Conservation (phyloP, 495 filamentous ascomycete species). For the Aspergillus indologenus region DNA sequence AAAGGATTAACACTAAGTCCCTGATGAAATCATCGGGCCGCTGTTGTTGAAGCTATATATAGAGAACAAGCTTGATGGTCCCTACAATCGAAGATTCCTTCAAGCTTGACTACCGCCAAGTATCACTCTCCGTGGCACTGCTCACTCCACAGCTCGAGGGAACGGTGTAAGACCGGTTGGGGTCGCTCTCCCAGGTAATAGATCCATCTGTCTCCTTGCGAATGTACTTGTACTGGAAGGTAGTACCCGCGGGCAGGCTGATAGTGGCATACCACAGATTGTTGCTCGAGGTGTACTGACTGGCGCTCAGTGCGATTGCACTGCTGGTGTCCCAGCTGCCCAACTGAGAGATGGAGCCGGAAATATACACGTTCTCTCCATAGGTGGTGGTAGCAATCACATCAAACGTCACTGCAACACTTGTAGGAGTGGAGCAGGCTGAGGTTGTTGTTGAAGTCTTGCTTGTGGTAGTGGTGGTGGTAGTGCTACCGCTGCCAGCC, state of each 20-base stretch:
- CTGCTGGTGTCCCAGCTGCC: constrained; percentile 54
- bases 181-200: constrained; percentile 62
- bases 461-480: constrained; percentile 25
- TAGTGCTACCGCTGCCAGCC: constrained; percentile 13
- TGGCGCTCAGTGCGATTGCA: constrained; percentile 51
- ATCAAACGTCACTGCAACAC: constrained; percentile 60
- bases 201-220: constrained; percentile 50
- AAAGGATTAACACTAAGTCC: too few species aligned
- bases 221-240: constrained; percentile 69
- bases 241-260: constrained; percentile 47
- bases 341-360: constrained; percentile 52
- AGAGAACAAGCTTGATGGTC: neutral
- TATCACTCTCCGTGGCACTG: constrained; percentile 32
- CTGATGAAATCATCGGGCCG: too few species aligned
- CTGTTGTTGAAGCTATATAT: neutral
- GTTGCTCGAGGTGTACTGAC: constrained; percentile 51
- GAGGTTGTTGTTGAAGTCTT: constrained; percentile 12
- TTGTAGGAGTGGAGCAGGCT: constrained; percentile 40
- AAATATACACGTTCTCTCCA: constrained; percentile 59
- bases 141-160: constrained; percentile 44
- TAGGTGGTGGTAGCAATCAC: constrained; percentile 50
- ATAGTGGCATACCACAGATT: constrained; percentile 57
- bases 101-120: constrained; percentile 26
- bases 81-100: neutral
- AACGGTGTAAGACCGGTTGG: constrained; percentile 59